phyloP scores from a whole-genome alignment of 257 asterid species.

The Nyctanthes arbortristis region DNA sequence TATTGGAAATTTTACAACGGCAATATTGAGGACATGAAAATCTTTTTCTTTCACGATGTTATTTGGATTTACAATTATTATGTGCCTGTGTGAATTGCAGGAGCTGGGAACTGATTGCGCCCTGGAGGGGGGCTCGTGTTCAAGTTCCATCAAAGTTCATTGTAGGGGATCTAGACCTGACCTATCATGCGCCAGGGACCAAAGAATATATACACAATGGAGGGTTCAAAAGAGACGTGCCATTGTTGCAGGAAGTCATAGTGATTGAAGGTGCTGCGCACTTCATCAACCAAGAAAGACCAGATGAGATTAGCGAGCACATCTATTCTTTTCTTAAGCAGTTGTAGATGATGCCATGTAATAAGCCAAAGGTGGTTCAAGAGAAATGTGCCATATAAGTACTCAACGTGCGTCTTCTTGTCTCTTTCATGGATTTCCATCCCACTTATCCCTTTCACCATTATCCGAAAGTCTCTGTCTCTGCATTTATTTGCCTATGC shows the following conservation, averaged over 20 bases:
- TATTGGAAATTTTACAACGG: background rate
- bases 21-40: background rate
- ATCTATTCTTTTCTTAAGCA: slow-evolving; percentile 57
- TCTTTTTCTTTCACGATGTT: background rate
- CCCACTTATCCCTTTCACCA: slow-evolving; percentile 25
- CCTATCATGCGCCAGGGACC: slow-evolving; percentile 48
- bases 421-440: slow-evolving; percentile 33
- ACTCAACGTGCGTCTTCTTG: too few relatives aligned
- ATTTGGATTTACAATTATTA: background rate
- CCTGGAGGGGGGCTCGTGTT: slow-evolving; percentile 60
- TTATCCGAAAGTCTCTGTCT: too few relatives aligned
- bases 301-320: slow-evolving; percentile 64
- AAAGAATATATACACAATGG: slow-evolving; percentile 61
- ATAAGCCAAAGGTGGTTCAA: too few relatives aligned
- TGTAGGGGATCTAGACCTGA: slow-evolving; percentile 59
- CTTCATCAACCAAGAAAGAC: slow-evolving; percentile 64
- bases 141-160: slow-evolving; percentile 62
- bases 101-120: slow-evolving; percentile 60
- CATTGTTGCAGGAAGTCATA: slow-evolving; percentile 54
- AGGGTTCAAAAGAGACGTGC: slow-evolving; percentile 53
- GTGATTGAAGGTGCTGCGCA: slow-evolving; percentile 68
- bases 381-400: slow-evolving; percentile 54
- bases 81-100: slow-evolving; percentile 26
- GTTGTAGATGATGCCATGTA: too few relatives aligned
- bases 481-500: too few relatives aligned